These are phyloP conservation scores for Epichloe glyceriae DNA, from an alignment of 2,329 filamentous ascomycete species.

Conservation along the genomic window DNA sequence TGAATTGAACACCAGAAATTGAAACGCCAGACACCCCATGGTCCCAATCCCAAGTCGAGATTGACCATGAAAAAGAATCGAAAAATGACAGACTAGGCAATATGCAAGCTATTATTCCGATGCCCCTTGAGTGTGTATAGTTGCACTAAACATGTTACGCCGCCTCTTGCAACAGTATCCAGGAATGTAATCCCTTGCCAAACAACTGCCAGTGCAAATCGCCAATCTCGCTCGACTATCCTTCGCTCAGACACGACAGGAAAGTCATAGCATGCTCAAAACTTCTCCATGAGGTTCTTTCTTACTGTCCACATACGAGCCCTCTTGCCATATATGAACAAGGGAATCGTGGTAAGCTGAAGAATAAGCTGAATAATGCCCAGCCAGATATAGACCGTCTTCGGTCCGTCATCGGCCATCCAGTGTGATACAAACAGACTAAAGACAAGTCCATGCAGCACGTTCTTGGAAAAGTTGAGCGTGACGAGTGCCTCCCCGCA, in stretches of 20 bases:
- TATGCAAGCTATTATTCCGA: background rate
- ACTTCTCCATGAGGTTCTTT: slow-evolving; percentile 76
- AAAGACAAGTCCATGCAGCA: slow-evolving; percentile 83
- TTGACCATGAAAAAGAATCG: background rate
- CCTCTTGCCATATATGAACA: slow-evolving; percentile 90
- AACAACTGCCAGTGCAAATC: background rate
- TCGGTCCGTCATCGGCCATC: slow-evolving; percentile 63
- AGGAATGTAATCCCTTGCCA: background rate
- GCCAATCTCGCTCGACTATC: background rate
- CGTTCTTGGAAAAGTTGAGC: slow-evolving; percentile 87
- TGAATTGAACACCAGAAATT: too few relatives aligned
- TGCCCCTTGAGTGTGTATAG: background rate
- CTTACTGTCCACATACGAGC: slow-evolving; percentile 88
- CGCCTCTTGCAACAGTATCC: background rate
- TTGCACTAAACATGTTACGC: background rate
- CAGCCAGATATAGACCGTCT: slow-evolving; percentile 67
- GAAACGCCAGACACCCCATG: background rate
- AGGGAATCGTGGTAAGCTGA: slow-evolving; percentile 65
- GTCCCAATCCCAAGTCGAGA: background rate
- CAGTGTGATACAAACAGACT: slow-evolving; percentile 78
- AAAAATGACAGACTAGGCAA: background rate
- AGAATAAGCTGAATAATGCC: slow-evolving; percentile 74
- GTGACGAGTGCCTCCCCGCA: slow-evolving; percentile 91
- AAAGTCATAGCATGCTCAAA: slow-evolving; percentile 13
- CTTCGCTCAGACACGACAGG: background rate